Percentiles rank a stretch among this genome's conserved stretches.
These are phyloP conservation scores for Amoeboaphelidium occidentale DNA, from an alignment of 371 early-diverging fungal genomes.

Conservation along the genomic window DNA sequence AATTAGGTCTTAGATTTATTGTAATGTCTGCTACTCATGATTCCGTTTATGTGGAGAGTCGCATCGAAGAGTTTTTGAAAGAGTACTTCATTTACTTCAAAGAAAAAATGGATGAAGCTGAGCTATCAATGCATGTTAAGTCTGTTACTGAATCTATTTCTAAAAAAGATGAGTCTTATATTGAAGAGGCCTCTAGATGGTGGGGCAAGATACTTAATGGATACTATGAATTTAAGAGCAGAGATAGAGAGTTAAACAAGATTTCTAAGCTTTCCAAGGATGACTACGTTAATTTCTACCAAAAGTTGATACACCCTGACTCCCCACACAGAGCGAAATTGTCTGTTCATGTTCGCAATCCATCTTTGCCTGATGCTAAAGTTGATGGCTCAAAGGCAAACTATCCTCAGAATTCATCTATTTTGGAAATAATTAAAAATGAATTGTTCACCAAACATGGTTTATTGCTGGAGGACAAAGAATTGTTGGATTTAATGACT, in stretches of 20 bases:
- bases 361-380: too few species aligned
- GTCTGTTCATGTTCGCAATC: slow-evolving; percentile 31
- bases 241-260: slow-evolving; percentile 26
- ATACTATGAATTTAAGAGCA: slow-evolving; percentile 63
- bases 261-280: slow-evolving; percentile 20
- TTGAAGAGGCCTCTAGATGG: slow-evolving; percentile 41
- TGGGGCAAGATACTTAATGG: slow-evolving; percentile 53
- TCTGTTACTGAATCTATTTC: slow-evolving; percentile 39
- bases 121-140: slow-evolving; percentile 43
- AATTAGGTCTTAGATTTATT: background rate
- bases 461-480: too few species aligned
- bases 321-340: slow-evolving; percentile 29
- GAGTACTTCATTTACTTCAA: background rate
- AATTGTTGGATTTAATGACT: too few species aligned
- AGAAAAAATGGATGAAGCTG: slow-evolving; percentile 31
- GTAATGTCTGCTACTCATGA: background rate
- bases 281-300: slow-evolving; percentile 30
- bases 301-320: slow-evolving; percentile 23
- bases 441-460: too few species aligned
- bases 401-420: background rate
- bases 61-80: background rate
- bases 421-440: background rate
- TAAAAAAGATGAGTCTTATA: slow-evolving; percentile 65
- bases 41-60: background rate
- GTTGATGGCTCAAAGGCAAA: too few species aligned